phyloP scores from a whole-genome alignment of 139 green algal genomes.

The Picochlorum sp. region DNA sequence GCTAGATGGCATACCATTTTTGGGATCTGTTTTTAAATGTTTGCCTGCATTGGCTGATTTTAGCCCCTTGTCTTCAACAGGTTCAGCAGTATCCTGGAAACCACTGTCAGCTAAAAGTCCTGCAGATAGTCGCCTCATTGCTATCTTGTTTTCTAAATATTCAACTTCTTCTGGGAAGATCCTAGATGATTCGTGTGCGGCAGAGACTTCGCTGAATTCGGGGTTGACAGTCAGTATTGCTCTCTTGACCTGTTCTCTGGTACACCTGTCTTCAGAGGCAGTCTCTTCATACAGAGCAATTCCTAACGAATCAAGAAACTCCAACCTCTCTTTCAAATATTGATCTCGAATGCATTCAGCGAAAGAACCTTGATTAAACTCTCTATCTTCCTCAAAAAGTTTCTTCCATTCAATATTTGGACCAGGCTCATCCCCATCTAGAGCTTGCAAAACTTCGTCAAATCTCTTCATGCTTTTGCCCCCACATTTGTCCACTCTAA shows the following conservation, averaged over 20 bases:
- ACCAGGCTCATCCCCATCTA: slow-evolving; percentile 41
- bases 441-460: slow-evolving; percentile 34
- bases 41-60: slow-evolving; percentile 2
- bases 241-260: slow-evolving; percentile 8
- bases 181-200: not conserved
- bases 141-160: slow-evolving; percentile 6
- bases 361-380: slow-evolving; percentile 55
- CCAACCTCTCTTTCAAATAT: slow-evolving; percentile 34
- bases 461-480: slow-evolving; percentile 33
- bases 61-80: not conserved
- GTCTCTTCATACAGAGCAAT: slow-evolving; percentile 21
- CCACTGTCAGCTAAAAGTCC: not conserved
- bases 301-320: slow-evolving; percentile 33
- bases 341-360: slow-evolving; percentile 48
- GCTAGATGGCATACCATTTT: too few species aligned
- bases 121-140: slow-evolving; percentile 17
- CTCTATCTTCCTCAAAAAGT: slow-evolving; percentile 52
- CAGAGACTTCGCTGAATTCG: slow-evolving; percentile 15
- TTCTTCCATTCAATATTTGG: slow-evolving; percentile 24
- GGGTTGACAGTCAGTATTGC: slow-evolving; percentile 18
- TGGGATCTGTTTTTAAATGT: not conserved
- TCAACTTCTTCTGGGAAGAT: slow-evolving; percentile 11
- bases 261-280: slow-evolving; percentile 20
- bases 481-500: slow-evolving; percentile 25
- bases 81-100: not conserved